Percentiles rank a stretch among this genome's conserved stretches.
Conservation (phyloP, 495 filamentous ascomycete species). For the Jackrogersella multiformis region DNA sequence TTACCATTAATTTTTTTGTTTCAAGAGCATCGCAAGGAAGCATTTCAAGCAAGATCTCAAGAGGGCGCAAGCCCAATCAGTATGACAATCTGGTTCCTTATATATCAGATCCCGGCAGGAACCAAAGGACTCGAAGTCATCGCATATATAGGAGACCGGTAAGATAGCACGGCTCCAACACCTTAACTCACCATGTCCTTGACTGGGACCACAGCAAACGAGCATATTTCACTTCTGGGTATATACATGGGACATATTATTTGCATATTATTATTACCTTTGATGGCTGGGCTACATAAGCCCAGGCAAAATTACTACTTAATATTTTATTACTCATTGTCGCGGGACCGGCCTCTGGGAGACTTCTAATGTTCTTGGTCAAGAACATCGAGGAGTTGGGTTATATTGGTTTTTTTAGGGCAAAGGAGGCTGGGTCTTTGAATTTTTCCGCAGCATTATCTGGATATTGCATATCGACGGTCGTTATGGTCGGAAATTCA, state of each 20-base stretch:
- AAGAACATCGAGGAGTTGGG: conserved; percentile 18
- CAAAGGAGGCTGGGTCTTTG: conserved; percentile 23
- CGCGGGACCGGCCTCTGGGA: conserved; percentile 36
- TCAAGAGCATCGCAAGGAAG: conserved; percentile 31
- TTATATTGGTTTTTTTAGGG: conserved; percentile 3
- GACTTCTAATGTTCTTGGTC: conserved; percentile 11
- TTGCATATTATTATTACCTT: conserved; percentile 8
- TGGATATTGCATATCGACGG: conserved; percentile 24
- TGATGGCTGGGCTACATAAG: not conserved
- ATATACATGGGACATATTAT: conserved; percentile 28
- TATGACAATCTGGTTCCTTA: conserved; percentile 34
- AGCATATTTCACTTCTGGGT: conserved; percentile 27
- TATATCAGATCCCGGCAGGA: conserved; percentile 36
- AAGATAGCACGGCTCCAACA: conserved; percentile 37
- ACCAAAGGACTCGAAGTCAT: conserved; percentile 34
- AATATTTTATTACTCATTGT: conserved; percentile 35
- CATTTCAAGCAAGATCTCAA: conserved; percentile 40
- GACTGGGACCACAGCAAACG: conserved; percentile 17
- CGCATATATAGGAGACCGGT: conserved; percentile 33
- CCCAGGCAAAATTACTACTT: conserved; percentile 16
- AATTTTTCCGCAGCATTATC: conserved; percentile 22
- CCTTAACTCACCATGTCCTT: conserved; percentile 12
- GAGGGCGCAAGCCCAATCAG: conserved; percentile 43
- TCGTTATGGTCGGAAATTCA: conserved; percentile 6
- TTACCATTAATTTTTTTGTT: conserved; percentile 22